A percentile compares a stretch with the other conserved stretches of the same genome.
Conservation (phyloP, 192 early-diverging fungal genomes). For the Coemansia interrupta region DNA sequence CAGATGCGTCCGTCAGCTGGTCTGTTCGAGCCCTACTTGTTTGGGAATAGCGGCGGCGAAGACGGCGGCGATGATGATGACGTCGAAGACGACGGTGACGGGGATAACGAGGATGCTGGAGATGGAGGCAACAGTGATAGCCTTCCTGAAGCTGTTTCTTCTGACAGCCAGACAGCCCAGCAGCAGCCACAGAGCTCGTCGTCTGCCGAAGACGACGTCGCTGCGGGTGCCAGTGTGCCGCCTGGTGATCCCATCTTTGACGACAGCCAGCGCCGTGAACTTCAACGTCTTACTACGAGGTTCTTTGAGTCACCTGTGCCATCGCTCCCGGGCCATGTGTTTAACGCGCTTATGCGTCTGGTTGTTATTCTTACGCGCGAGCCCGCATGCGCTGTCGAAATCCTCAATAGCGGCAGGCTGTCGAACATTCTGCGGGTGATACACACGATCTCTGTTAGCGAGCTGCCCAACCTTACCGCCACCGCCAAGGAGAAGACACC, state of each 20-base stretch:
- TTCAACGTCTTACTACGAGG: conserved; percentile 25
- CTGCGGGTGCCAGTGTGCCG: not conserved
- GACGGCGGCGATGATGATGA: conserved; percentile 8
- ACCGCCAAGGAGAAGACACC: conserved; percentile 36
- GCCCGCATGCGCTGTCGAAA: conserved; percentile 59
- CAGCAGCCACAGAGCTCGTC: not conserved
- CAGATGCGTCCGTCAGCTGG: conserved; percentile 2
- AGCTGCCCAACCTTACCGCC: conserved; percentile 20
- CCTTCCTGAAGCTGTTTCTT: not conserved
- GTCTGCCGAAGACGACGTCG: not conserved
- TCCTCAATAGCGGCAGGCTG: conserved; percentile 68
- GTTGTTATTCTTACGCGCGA: conserved; percentile 78
- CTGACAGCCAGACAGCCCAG: not conserved
- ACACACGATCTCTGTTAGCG: conserved; percentile 19
- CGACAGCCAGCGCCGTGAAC: conserved; percentile 16
- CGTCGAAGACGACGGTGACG: not conserved
- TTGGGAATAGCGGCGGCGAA: conserved; percentile 3
- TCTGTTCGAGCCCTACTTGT: conserved; percentile 25
- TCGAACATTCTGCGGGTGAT: conserved; percentile 33
- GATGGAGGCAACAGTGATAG: not conserved
- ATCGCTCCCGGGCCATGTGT: conserved; percentile 14
- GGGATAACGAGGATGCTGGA: not conserved
- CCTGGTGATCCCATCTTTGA: conserved; percentile 29
- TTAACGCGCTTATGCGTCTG: conserved; percentile 72
- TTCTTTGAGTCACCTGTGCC: conserved; percentile 34